Evolutionary conservation across 768 basidiomycete species (phyloP), one percentile per base, ranked within the genome.

Genomic region (Artomyces pyxidatus): DNA sequence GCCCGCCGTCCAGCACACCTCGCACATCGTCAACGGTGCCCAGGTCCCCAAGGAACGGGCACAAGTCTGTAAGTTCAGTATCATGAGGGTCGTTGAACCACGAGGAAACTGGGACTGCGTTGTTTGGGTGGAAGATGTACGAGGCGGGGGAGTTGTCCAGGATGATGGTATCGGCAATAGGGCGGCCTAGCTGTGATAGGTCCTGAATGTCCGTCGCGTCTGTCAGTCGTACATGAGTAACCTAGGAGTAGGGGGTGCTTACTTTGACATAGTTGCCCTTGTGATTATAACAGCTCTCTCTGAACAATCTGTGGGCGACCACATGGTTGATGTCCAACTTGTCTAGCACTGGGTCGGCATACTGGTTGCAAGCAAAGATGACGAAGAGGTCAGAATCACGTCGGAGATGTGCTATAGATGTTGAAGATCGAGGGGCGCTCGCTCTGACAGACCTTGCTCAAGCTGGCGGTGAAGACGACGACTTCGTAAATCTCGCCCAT

Each of bases 1-100:
- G 76, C 59, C 85, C 83, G 52, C 87, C 89, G 62, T 95, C 90
- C 55, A 97, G 74, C 32, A 96, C 84, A 39, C 88, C 93, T 50
- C 96, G 77, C 41, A 98, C 88, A 65, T 99, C 96, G 49, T 84
- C 84, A 28, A 93, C 91, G 22, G 75, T 72, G 28, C 71, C 77
- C 29, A 99, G 75, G 67, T 99, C 96, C 29, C 88, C 71, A 54
- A 99, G 76, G 77, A 99, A 98, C 25, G 93, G 91, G 48, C 93
- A 83, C 45, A 98, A 72, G 67, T 98, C 95, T 35, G 90, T 96
- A 55, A 99, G 76, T 65, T 98, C 95, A 41, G 94, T 95, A 63
- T 98, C 95, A 60, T 97, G 95, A 9, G 94, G 94, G 68, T 93
- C 93, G 66, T 97, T 98, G 73, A 99, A 99, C 96, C 96, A 99